phyloP scores from a whole-genome alignment of 2,329 filamentous ascomycete genomes.

The Cladosporium sphaerospermum region DNA sequence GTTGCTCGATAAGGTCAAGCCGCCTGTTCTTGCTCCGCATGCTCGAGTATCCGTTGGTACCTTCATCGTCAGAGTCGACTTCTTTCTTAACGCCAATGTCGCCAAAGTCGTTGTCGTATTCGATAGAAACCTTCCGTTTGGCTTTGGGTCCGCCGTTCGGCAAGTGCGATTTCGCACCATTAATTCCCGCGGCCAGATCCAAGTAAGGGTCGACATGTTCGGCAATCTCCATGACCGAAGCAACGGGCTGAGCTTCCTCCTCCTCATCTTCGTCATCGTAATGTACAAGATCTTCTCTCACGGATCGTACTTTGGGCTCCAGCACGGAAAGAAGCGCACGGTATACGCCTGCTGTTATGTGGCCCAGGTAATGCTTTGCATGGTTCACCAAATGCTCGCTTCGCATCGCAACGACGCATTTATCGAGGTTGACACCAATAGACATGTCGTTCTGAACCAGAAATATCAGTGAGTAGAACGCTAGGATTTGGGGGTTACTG shows the following conservation, averaged over 20 bases:
- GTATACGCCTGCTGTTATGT: conserved; percentile 72
- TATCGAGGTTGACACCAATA: conserved; percentile 77
- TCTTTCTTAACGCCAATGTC: conserved; percentile 27
- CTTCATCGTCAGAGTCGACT: conserved; percentile 23
- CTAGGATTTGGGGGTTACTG: conserved; percentile 5
- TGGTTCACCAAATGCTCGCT: conserved; percentile 71
- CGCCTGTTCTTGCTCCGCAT: conserved; percentile 26
- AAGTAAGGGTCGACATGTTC: conserved; percentile 36
- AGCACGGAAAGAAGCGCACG: conserved; percentile 63
- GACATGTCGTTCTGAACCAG: conserved; percentile 58
- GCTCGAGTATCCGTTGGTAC: conserved; percentile 12
- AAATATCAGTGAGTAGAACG: not conserved
- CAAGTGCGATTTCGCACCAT: conserved; percentile 17
- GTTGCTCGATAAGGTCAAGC: conserved; percentile 59
- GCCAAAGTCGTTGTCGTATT: conserved; percentile 19
- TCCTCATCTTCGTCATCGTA: conserved; percentile 40
- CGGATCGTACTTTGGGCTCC: conserved; percentile 62
- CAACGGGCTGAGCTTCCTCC: conserved; percentile 29
- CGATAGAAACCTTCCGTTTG: conserved; percentile 19
- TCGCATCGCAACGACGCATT: conserved; percentile 74
- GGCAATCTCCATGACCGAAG: conserved; percentile 37
- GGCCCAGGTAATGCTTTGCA: conserved; percentile 63
- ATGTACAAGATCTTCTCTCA: conserved; percentile 50
- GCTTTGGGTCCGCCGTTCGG: conserved; percentile 24
- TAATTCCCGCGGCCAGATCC: conserved; percentile 31